phyloP scores from a whole-genome alignment of 257 asterid species.

The Eustoma russellianum region DNA sequence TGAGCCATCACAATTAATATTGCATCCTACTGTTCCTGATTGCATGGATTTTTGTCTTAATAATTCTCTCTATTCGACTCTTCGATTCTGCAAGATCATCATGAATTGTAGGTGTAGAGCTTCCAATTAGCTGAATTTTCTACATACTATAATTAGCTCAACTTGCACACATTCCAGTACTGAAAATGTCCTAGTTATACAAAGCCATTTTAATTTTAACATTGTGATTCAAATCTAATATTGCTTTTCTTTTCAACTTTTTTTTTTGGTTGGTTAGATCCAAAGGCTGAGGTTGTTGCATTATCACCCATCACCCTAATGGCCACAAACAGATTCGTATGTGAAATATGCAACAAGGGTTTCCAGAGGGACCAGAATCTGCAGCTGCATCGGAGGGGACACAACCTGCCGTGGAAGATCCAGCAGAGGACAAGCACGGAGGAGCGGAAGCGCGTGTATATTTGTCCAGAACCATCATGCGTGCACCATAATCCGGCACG shows the following conservation, averaged over 20 bases:
- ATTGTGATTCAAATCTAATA: background rate
- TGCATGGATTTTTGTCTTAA: too few species aligned
- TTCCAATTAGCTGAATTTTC: too few species aligned
- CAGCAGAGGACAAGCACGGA: conserved; percentile 51
- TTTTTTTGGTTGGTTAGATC: conserved; percentile 31
- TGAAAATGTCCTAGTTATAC: too few species aligned
- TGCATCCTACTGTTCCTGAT: too few species aligned
- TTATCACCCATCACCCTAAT: conserved; percentile 76
- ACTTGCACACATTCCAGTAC: too few species aligned
- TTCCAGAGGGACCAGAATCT: conserved; percentile 85
- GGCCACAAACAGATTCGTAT: conserved; percentile 84
- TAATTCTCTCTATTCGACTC: too few species aligned
- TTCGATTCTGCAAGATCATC: too few species aligned
- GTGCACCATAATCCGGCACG: conserved; percentile 67
- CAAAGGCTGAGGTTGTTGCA: conserved; percentile 75
- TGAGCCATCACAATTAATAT: too few species aligned
- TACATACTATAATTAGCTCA: too few species aligned
- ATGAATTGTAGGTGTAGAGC: too few species aligned
- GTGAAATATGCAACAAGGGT: conserved; percentile 85
- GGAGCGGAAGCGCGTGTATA: conserved; percentile 57
- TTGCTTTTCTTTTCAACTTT: background rate
- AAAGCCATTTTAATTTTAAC: background rate
- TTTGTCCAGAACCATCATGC: conserved; percentile 75
- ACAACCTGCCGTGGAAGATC: conserved; percentile 88
- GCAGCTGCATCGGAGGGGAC: conserved; percentile 78